Evolutionary conservation across 495 filamentous ascomycete genomes (phyloP).

Genomic region (Podospora anserina): DNA sequence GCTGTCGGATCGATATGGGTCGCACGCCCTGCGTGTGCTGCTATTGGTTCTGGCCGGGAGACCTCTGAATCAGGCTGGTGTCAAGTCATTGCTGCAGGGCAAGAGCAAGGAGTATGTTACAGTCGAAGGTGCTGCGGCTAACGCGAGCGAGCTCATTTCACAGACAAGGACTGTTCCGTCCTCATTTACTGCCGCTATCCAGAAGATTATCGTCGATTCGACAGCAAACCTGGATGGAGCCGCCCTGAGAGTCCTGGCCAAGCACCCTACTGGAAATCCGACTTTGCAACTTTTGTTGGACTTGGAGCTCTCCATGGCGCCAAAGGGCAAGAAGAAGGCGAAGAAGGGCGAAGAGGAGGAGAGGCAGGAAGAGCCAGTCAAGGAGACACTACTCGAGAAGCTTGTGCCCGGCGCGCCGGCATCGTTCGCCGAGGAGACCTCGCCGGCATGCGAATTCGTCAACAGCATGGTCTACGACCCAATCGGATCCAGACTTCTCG

Average conservation of each 20-base stretch:
- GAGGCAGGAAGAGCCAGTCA: conserved; percentile 9
- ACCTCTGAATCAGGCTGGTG: conserved; percentile 62
- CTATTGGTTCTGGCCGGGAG: conserved; percentile 81
- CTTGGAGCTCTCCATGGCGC: conserved; percentile 70
- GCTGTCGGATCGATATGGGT: conserved; percentile 84
- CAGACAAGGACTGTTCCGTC: conserved; percentile 64
- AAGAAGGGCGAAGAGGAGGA: conserved; percentile 30
- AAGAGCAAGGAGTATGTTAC: conserved; percentile 84
- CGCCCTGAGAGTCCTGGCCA: conserved; percentile 73
- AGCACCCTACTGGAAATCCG: conserved; percentile 85
- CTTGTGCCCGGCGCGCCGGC: conserved; percentile 45
- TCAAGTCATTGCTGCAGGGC: conserved; percentile 70
- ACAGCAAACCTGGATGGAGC: conserved; percentile 66
- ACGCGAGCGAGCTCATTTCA: conserved; percentile 28
- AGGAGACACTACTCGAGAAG: conserved; percentile 34
- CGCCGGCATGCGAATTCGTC: conserved; percentile 60
- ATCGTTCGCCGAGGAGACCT: conserved; percentile 42
- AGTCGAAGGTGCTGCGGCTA: conserved; percentile 40
- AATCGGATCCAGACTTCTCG: conserved; percentile 83
- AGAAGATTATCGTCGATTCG: conserved; percentile 74
- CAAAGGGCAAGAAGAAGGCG: conserved; percentile 53
- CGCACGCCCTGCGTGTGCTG: conserved; percentile 81
- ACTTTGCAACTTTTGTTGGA: conserved; percentile 82
- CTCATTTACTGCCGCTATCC: conserved; percentile 69
- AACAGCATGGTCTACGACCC: conserved; percentile 82